Conservation (phyloP, 257 asterid genomes). For the Ocimum tenuiflorum region DNA sequence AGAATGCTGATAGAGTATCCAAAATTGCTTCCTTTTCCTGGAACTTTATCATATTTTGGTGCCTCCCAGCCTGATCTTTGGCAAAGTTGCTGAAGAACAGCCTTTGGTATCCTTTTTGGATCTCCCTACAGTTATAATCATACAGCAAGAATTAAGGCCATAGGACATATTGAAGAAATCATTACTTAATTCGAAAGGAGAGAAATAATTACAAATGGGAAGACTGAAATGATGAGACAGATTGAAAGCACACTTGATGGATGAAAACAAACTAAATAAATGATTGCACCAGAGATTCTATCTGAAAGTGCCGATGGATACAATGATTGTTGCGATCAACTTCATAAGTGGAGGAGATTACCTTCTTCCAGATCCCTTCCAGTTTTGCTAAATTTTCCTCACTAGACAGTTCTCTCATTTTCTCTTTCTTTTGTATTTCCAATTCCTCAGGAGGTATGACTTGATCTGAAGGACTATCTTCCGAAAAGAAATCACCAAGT, state of each 20-base stretch:
- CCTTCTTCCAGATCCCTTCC: constrained; percentile 98
- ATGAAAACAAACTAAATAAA: constrained; percentile 9
- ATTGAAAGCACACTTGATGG: constrained; percentile 2
- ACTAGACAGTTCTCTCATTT: constrained; percentile 57
- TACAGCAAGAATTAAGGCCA: constrained; percentile 15
- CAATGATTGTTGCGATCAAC: constrained; percentile 7
- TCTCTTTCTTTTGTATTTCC: constrained; percentile 68
- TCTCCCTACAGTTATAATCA: constrained; percentile 57
- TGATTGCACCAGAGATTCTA: constrained; percentile 11
- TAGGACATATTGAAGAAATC: background rate
- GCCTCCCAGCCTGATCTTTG: constrained; percentile 97
- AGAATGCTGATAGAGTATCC: constrained; percentile 66
- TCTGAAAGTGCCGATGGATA: constrained; percentile 10
- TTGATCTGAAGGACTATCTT: constrained; percentile 44
- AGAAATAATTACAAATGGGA: background rate
- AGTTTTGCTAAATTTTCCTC: constrained; percentile 65
- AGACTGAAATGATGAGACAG: constrained; percentile 2
- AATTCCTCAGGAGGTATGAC: constrained; percentile 40
- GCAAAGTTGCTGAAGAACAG: constrained; percentile 95
- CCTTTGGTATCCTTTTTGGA: constrained; percentile 80
- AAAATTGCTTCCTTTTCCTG: constrained; percentile 39
- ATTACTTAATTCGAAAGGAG: constrained; percentile 13
- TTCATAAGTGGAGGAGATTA: constrained; percentile 26
- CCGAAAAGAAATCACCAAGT: constrained; percentile 69
- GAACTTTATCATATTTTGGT: constrained; percentile 68